phyloP scores from a whole-genome alignment of 169 alveolate genomes.

The Plasmodium knowlesi region DNA sequence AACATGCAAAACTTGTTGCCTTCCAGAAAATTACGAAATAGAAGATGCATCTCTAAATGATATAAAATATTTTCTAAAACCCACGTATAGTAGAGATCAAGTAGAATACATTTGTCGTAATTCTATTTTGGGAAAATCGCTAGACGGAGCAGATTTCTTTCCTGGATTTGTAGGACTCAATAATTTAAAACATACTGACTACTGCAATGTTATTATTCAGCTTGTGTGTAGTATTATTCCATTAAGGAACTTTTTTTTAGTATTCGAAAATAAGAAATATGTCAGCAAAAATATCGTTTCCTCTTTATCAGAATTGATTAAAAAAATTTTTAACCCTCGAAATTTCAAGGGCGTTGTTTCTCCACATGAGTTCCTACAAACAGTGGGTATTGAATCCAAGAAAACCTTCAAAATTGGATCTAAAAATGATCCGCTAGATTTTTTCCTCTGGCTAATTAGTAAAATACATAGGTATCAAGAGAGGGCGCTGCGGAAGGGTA shows the following conservation, averaged over 20 bases:
- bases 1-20: slow-evolving; percentile 92
- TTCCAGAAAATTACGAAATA: slow-evolving; percentile 98
- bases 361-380: slow-evolving; percentile 97
- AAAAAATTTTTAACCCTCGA: slow-evolving; percentile 96
- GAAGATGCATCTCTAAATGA: slow-evolving; percentile 96
- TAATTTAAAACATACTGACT: slow-evolving; percentile 96
- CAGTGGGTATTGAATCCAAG: slow-evolving; percentile 84
- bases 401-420: slow-evolving; percentile 88
- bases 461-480: slow-evolving; percentile 82
- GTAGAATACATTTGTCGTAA: slow-evolving; percentile 79
- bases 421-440: slow-evolving; percentile 94
- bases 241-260: slow-evolving; percentile 77
- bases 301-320: slow-evolving; percentile 93
- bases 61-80: slow-evolving; percentile 89
- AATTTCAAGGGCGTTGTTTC: slow-evolving; percentile 98
- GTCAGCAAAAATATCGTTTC: slow-evolving; percentile 90
- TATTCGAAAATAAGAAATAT: slow-evolving; percentile 75
- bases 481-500: slow-evolving; percentile 2
- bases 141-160: slow-evolving; percentile 95
- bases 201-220: slow-evolving; percentile 95
- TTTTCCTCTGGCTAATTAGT: slow-evolving; percentile 94
- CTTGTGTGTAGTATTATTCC: slow-evolving; percentile 81
- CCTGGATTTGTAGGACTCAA: slow-evolving; percentile 97
- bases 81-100: slow-evolving; percentile 85
- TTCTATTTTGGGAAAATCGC: slow-evolving; percentile 90